Conservation (phyloP, 1,284 basidiomycete genomes). For the Sporisorium sorghi region DNA sequence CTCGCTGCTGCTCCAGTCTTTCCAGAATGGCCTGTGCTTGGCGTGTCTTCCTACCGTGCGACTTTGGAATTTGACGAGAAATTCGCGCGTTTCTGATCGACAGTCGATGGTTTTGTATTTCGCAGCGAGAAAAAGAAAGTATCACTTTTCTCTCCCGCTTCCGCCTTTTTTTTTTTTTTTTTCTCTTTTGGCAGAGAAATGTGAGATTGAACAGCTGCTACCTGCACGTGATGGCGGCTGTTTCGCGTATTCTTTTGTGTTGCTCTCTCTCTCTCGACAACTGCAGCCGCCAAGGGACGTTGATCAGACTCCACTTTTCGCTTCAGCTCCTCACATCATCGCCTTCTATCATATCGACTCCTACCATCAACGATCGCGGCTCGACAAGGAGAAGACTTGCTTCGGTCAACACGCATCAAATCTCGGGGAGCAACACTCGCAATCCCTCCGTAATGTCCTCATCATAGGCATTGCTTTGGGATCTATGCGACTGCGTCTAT, state of each 20-base stretch:
- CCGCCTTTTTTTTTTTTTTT: too few relatives aligned
- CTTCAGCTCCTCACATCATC: not conserved
- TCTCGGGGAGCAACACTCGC: not conserved
- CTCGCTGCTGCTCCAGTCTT: too few relatives aligned
- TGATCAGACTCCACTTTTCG: constrained; percentile 2
- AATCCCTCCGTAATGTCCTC: constrained; percentile 3
- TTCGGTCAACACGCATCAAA: not conserved
- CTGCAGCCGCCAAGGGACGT: too few relatives aligned
- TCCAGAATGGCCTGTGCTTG: constrained; percentile 50
- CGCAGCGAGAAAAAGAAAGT: not conserved
- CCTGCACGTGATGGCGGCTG: constrained; percentile 8
- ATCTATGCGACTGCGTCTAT: not conserved
- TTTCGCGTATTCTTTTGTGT: constrained; percentile 10
- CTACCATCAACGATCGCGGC: not conserved
- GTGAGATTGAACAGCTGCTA: constrained; percentile 7
- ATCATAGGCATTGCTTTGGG: not conserved
- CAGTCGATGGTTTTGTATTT: constrained; percentile 13
- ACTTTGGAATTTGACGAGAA: not conserved
- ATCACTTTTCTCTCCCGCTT: not conserved
- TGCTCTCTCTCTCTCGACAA: too few relatives aligned
- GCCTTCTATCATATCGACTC: not conserved
- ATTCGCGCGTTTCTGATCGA: constrained; percentile 10
- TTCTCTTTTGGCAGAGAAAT: not conserved
- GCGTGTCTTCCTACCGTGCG: constrained; percentile 28
- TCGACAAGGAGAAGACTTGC: not conserved